Evolutionary conservation across 2,329 filamentous ascomycete genomes (phyloP).

Genomic region (Xylaria sp.): DNA sequence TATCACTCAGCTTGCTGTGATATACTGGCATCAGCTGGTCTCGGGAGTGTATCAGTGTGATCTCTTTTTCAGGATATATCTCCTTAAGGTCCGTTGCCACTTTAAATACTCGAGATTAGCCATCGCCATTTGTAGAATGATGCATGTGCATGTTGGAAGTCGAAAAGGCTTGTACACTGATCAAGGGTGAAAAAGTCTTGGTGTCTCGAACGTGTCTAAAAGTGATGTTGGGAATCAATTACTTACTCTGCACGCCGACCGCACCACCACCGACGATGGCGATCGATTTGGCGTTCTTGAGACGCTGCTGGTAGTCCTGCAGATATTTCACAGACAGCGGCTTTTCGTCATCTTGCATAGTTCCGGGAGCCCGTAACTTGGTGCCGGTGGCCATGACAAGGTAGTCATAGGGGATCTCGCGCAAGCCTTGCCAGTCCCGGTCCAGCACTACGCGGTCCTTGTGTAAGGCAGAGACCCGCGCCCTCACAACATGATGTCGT

Average conservation of each 20-base stretch:
- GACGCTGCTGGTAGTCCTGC: slow-evolving; percentile 49
- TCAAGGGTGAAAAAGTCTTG: neutral
- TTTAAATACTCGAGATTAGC: neutral
- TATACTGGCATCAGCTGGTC: slow-evolving; percentile 57
- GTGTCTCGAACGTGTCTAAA: neutral
- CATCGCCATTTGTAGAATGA: neutral
- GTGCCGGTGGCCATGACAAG: slow-evolving; percentile 60
- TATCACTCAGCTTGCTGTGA: slow-evolving; percentile 53
- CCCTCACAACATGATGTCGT: slow-evolving; percentile 50
- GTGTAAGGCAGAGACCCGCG: slow-evolving; percentile 49
- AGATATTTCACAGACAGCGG: slow-evolving; percentile 50
- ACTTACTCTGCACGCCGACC: slow-evolving; percentile 58
- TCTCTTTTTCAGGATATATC: slow-evolving; percentile 57
- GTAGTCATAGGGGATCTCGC: slow-evolving; percentile 55
- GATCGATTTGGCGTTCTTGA: slow-evolving; percentile 48
- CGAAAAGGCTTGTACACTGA: too few relatives aligned
- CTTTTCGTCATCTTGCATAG: slow-evolving; percentile 52
- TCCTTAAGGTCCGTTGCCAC: slow-evolving; percentile 61
- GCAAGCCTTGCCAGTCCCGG: slow-evolving; percentile 50
- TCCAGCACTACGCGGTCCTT: slow-evolving; percentile 50
- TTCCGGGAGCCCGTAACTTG: slow-evolving; percentile 50
- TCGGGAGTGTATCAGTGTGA: slow-evolving; percentile 61
- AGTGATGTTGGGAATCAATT: neutral
- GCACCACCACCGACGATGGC: slow-evolving; percentile 59
- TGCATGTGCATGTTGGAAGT: neutral